A percentile compares a stretch with the other conserved stretches of the same genome.
These are phyloP conservation scores for Xylona heveae DNA, from an alignment of 495 filamentous ascomycete species.

Conservation along the genomic window DNA sequence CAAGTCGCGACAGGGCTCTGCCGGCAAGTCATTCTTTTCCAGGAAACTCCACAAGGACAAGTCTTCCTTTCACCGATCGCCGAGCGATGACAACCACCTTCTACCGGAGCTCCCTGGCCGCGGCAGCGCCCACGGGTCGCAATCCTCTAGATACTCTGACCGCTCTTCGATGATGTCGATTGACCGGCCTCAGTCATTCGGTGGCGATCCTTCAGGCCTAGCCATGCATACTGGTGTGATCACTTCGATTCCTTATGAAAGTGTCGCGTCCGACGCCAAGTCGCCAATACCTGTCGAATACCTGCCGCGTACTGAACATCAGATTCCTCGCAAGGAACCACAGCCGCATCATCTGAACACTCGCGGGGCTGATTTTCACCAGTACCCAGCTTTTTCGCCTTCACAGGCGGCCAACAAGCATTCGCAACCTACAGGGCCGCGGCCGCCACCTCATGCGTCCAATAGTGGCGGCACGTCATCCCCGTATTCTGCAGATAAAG, in stretches of 20 bases:
- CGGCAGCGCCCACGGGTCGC: constrained; percentile 40
- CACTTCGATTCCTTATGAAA: constrained; percentile 78
- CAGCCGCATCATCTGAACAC: constrained; percentile 67
- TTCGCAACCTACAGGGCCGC: constrained; percentile 40
- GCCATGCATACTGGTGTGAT: constrained; percentile 70
- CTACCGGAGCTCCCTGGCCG: constrained; percentile 27
- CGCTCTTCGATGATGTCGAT: constrained; percentile 56
- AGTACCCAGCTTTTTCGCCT: constrained; percentile 61
- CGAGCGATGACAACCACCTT: constrained; percentile 30
- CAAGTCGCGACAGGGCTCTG: constrained; percentile 66
- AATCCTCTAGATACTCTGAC: constrained; percentile 61
- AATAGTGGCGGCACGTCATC: neutral
- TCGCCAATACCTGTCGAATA: constrained; percentile 60
- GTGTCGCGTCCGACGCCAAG: constrained; percentile 36
- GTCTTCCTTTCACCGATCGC: constrained; percentile 20
- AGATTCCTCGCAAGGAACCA: constrained; percentile 46
- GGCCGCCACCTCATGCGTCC: constrained; percentile 43
- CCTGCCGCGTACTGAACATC: constrained; percentile 40
- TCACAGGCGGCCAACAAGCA: constrained; percentile 21
- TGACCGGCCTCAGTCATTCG: constrained; percentile 32
- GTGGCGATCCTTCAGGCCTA: constrained; percentile 23
- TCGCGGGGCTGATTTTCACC: constrained; percentile 60
- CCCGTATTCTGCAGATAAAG: neutral
- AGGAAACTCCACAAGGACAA: constrained; percentile 58
- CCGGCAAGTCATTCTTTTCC: constrained; percentile 73